Percentiles rank a stretch among this genome's conserved stretches.
These are phyloP conservation scores for Tarenaya hassleriana DNA, from an alignment of 345 rosid species.

Conservation along the genomic window DNA sequence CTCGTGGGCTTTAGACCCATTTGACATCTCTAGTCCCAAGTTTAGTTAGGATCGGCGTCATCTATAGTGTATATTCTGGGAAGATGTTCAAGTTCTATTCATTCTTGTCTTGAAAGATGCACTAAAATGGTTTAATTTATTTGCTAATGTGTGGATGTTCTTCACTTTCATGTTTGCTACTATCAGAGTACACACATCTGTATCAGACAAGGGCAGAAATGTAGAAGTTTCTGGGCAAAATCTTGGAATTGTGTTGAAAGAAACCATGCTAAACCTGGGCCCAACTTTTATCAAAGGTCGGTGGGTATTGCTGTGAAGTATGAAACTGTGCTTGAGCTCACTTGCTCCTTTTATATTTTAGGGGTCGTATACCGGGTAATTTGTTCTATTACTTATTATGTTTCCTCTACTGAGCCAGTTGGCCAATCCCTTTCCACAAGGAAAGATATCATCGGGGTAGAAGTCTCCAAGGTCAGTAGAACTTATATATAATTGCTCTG, in stretches of 20 bases:
- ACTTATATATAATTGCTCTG: neutral
- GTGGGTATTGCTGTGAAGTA: slow-evolving; percentile 20
- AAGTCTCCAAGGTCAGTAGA: slow-evolving; percentile 72
- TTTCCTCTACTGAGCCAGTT: slow-evolving; percentile 54
- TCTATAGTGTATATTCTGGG: no score
- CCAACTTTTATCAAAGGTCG: slow-evolving; percentile 97
- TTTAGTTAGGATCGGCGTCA: no score
- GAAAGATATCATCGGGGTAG: slow-evolving; percentile 87
- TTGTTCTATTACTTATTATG: slow-evolving; percentile 29
- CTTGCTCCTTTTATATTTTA: slow-evolving; percentile 21
- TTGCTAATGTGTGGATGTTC: slow-evolving; percentile 45
- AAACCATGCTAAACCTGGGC: slow-evolving; percentile 76
- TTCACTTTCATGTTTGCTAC: slow-evolving; percentile 61
- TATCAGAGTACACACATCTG: slow-evolving; percentile 55
- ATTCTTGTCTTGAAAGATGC: slow-evolving; percentile 10
- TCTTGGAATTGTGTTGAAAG: slow-evolving; percentile 77
- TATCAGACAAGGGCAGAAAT: slow-evolving; percentile 30
- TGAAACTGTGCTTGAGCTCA: slow-evolving; percentile 19
- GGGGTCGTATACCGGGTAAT: slow-evolving; percentile 26
- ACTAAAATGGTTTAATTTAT: slow-evolving; percentile 16
- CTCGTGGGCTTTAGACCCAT: no score
- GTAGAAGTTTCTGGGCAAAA: slow-evolving; percentile 45
- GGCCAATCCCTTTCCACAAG: slow-evolving; percentile 98
- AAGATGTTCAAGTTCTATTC: slow-evolving; percentile 6
- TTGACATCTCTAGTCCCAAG: no score